These are phyloP conservation scores for Ustilago xerochloae DNA, from an alignment of 1,284 basidiomycete species.

Conservation along the genomic window DNA sequence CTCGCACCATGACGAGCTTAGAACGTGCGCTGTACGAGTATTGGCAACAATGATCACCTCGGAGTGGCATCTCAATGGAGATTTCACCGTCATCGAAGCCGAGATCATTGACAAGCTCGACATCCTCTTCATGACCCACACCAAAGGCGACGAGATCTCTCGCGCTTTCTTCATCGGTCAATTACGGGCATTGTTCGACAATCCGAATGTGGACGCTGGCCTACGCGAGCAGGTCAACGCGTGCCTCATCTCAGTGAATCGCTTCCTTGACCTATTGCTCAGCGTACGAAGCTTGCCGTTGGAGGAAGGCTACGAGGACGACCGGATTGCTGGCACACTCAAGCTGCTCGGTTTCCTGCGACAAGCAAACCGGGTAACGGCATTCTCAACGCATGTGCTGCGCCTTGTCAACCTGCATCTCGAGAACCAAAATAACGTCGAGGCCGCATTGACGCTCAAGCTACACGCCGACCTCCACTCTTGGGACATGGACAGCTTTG, in stretches of 20 bases:
- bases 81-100: conserved; percentile 76
- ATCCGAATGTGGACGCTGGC: conserved; percentile 80
- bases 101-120: conserved; percentile 95
- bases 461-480: conserved; percentile 92
- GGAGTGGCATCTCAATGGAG: conserved; percentile 71
- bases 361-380: conserved; percentile 60
- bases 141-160: conserved; percentile 88
- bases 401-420: conserved; percentile 73
- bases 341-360: conserved; percentile 70
- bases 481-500: conserved; percentile 82
- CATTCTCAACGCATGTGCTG: conserved; percentile 63
- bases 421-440: conserved; percentile 86
- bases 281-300: conserved; percentile 82
- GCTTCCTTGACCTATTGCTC: conserved; percentile 92
- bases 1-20: conserved; percentile 90
- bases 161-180: conserved; percentile 93
- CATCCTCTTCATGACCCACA: conserved; percentile 87
- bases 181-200: conserved; percentile 85
- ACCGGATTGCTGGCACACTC: conserved; percentile 90
- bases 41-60: conserved; percentile 96
- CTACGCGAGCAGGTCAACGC: conserved; percentile 80
- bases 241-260: conserved; percentile 89
- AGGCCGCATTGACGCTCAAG: conserved; percentile 85
- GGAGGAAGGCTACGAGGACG: conserved; percentile 73
- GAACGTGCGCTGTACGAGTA: conserved; percentile 86